A percentile compares a stretch with the other conserved stretches of the same genome.
These are phyloP conservation scores for Strigomonas galati DNA, from an alignment of 208 protist species.

Conservation along the genomic window DNA sequence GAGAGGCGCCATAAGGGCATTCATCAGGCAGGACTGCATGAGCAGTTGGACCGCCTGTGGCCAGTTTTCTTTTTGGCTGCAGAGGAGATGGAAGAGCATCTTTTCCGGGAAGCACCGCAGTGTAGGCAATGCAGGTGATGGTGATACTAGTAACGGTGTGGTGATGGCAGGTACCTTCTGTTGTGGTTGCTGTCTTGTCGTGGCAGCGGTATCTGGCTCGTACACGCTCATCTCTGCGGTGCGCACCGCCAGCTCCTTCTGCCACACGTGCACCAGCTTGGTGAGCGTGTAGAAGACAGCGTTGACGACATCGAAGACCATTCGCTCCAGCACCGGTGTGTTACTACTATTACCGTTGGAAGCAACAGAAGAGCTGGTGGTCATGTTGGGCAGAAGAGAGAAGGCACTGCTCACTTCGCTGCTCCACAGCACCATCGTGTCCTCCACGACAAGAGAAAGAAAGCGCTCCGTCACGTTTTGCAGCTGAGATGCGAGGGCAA, in stretches of 20 bases:
- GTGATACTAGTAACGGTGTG: no score
- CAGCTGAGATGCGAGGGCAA: slow-evolving; percentile 6
- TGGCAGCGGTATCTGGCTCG: no score
- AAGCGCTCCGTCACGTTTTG: not conserved
- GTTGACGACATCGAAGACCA: not conserved
- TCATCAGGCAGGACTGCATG: not conserved
- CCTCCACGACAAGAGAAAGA: slow-evolving; percentile 8
- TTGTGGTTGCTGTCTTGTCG: no score
- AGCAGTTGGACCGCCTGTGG: slow-evolving; percentile 6
- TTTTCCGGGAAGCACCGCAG: not conserved
- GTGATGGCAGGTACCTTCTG: no score
- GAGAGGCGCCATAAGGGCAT: not conserved
- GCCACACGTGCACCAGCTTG: not conserved
- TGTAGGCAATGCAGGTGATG: not conserved
- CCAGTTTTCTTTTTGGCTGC: slow-evolving; percentile 12
- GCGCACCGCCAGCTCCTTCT: not conserved
- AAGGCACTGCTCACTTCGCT: not conserved
- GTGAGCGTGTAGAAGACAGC: not conserved
- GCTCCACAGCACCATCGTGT: not conserved
- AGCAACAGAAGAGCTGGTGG: no score
- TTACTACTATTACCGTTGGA: not conserved
- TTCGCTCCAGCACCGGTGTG: not conserved
- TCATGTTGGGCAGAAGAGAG: not conserved
- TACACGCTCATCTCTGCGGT: not conserved
- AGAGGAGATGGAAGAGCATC: not conserved